Percentiles rank a stretch among this genome's conserved stretches.
phyloP scores from a whole-genome alignment of 257 asterid species.

The Solanum sejunctum region DNA sequence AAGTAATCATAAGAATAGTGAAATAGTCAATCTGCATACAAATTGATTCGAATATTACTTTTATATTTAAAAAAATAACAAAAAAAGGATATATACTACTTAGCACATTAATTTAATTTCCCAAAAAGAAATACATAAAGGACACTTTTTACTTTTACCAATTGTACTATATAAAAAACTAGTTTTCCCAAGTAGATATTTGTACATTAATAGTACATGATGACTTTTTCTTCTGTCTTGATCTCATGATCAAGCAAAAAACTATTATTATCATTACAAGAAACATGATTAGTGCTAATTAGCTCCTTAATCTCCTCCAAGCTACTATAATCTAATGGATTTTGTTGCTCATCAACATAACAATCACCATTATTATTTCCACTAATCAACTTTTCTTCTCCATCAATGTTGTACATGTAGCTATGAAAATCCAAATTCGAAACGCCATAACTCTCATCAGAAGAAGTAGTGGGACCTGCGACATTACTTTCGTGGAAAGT shows the following conservation, averaged over 20 bases:
- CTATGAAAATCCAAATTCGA: constrained; percentile 9
- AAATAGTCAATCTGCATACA: neutral
- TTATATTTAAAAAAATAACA: too few species aligned
- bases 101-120: neutral
- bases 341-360: constrained; percentile 9
- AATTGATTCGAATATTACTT: neutral
- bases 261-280: constrained; percentile 1
- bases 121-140: neutral
- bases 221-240: constrained; percentile 25
- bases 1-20: neutral
- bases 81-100: neutral
- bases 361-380: neutral
- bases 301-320: constrained; percentile 68
- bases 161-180: neutral
- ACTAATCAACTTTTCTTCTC: neutral
- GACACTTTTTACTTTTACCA: neutral
- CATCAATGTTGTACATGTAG: constrained; percentile 11
- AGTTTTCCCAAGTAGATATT: neutral
- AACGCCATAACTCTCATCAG: constrained; percentile 24
- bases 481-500: constrained; percentile 18
- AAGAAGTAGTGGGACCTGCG: constrained; percentile 29
- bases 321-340: constrained; percentile 41
- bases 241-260: constrained; percentile 24
- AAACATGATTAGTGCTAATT: constrained; percentile 31
- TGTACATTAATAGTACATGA: constrained; percentile 11